phyloP scores from a whole-genome alignment of 2,329 filamentous ascomycete genomes.

The Alternaria angustiovoidea region DNA sequence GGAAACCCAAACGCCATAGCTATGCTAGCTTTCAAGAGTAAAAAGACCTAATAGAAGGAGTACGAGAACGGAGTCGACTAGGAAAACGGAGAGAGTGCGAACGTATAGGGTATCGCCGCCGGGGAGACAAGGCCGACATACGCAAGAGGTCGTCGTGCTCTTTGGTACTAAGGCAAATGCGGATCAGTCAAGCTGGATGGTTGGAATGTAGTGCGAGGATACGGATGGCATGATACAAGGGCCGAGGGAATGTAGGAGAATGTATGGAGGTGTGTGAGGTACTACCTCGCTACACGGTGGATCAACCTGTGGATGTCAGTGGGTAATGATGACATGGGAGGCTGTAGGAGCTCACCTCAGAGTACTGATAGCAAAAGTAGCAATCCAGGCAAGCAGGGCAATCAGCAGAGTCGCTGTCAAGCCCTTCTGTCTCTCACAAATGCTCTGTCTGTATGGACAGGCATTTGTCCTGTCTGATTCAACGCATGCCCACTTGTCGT shows the following conservation, averaged over 20 bases:
- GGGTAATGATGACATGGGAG: background rate
- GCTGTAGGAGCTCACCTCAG: slow-evolving; percentile 37
- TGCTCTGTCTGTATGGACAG: slow-evolving; percentile 49
- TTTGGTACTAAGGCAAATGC: slow-evolving; percentile 3
- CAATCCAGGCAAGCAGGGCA: slow-evolving; percentile 86
- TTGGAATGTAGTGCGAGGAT: slow-evolving; percentile 4
- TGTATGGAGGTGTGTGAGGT: slow-evolving; percentile 15
- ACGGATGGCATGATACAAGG: slow-evolving; percentile 6
- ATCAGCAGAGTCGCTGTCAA: slow-evolving; percentile 81
- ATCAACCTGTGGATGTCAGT: slow-evolving; percentile 35
- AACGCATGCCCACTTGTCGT: slow-evolving; percentile 63
- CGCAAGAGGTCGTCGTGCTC: slow-evolving; percentile 7
- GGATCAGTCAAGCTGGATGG: slow-evolving; percentile 10
- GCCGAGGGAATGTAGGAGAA: slow-evolving; percentile 4
- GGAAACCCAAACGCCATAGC: slow-evolving; percentile 12
- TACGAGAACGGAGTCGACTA: slow-evolving; percentile 14
- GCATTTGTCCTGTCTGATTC: slow-evolving; percentile 16
- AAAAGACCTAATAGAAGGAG: slow-evolving; percentile 14
- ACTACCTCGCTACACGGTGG: slow-evolving; percentile 42
- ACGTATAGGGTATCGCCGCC: slow-evolving; percentile 8
- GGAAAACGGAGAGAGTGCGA: slow-evolving; percentile 17
- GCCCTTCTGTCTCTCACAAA: slow-evolving; percentile 72
- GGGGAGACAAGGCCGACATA: slow-evolving; percentile 9
- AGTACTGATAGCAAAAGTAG: slow-evolving; percentile 83
- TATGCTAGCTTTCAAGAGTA: slow-evolving; percentile 16